Base-by-base conservation (phyloP, 2,329 filamentous ascomycete species). In the Fusarium goolgardi region DNA sequence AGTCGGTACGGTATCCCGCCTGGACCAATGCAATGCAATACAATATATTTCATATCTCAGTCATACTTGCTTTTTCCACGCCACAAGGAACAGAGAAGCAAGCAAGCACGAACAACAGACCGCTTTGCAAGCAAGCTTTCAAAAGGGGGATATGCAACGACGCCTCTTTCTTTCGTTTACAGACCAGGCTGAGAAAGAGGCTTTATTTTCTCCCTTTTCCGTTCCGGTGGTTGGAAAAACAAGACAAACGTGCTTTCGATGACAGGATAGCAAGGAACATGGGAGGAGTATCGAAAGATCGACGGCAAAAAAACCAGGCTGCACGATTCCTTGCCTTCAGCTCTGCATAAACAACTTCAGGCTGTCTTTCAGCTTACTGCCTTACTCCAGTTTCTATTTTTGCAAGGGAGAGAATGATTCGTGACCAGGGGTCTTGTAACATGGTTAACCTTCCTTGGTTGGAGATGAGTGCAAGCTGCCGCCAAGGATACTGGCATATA, bases 401-500 rank as follows among this genome's bases (percentile, higher is more conserved):
- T 51, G n/a, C 32, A 8, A 3, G 31, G 18, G 8, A 20, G 16
- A 25, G 11, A 27, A 50, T 31, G 18, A 21, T 45, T 31, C n/a
- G 40, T 31, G 20, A 7, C n/a, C 27, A 45, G 27, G 12, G 41
- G 20, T 10, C 5, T 5, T 34, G 13, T 6, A 34, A 34, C 4
- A 25, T 18, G 15, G 3, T n/a, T 27, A 25, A 25, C n/a, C 18
- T 49, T 40, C 23, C 32, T 51, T 39, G 47, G 47, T 18, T 21
- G 35, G 32, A 21, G 23, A 23, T 15, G 46, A 35, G 34, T 66
- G 61, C 50, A 63, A 27, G 27, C 27, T 29, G 27, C 27, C 27
- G 57, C 35, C 49, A 69, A 65, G 34, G 32, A 40, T 21, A n/a
- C 32, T 34, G 35, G 11, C 45, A 50, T 18, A 7, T 34, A 29